Conservation (phyloP, 1,284 basidiomycete genomes). For the Thelephora terrestris region DNA sequence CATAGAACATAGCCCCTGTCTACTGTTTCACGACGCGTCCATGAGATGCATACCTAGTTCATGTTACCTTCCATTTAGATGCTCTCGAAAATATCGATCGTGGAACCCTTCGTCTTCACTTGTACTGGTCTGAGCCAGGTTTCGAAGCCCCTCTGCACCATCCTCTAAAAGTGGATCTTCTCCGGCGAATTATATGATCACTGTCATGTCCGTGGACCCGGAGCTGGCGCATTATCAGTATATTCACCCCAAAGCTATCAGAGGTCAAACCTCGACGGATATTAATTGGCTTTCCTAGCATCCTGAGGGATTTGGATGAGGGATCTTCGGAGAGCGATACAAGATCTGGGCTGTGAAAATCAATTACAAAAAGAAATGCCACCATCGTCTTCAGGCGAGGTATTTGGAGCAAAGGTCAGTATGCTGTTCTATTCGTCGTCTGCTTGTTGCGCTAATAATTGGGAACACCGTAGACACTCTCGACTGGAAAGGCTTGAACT, state of each 20-base stretch:
- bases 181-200: constrained; percentile 95
- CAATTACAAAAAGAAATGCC: constrained; percentile 88
- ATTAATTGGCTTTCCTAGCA: constrained; percentile 49
- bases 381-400: constrained; percentile 91
- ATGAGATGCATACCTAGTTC: no score
- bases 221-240: constrained; percentile 62
- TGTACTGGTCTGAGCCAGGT: constrained; percentile 44
- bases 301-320: constrained; percentile 45
- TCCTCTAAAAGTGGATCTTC: constrained; percentile 92
- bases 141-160: constrained; percentile 92
- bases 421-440: neutral
- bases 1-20: no score
- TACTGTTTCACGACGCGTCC: no score
- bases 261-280: constrained; percentile 42
- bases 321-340: constrained; percentile 41
- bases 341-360: constrained; percentile 84
- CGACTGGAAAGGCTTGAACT: constrained; percentile 96
- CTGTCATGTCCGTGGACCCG: constrained; percentile 84
- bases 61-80: no score
- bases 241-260: constrained; percentile 47
- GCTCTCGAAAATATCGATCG: no score
- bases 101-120: no score
- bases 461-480: constrained; percentile 75
- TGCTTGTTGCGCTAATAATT: neutral
- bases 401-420: constrained; percentile 85